Evolutionary conservation across 306 rosid genomes (phyloP).

Genomic region (Prosopis cineraria): DNA sequence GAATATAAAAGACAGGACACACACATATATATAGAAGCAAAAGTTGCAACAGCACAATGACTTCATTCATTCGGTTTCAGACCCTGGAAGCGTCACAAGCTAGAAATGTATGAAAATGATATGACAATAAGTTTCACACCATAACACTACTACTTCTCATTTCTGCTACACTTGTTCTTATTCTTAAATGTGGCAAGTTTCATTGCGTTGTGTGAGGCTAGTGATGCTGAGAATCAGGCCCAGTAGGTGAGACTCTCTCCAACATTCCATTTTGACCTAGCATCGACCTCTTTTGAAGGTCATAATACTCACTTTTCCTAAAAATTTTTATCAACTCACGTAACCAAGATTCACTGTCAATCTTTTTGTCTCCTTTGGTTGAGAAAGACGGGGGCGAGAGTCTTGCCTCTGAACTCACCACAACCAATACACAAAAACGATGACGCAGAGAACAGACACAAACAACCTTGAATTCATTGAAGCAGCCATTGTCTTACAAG

Average conservation of each 20-base stretch:
- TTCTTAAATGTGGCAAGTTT: not conserved
- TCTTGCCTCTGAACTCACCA: conserved; percentile 48
- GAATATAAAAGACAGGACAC: not conserved
- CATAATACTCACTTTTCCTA: not conserved
- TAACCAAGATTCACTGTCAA: conserved; percentile 35
- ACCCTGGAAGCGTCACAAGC: not conserved
- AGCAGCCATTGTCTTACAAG: conserved; percentile 31
- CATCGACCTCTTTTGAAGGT: conserved; percentile 36
- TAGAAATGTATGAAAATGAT: not conserved
- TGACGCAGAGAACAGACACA: conserved; percentile 29
- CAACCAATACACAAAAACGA: conserved; percentile 31
- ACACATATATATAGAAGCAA: not conserved
- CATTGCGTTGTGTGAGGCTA: conserved; percentile 6
- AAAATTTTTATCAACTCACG: conserved; percentile 26
- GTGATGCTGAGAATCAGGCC: conserved; percentile 70
- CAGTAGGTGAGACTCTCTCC: conserved; percentile 46
- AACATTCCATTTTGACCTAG: conserved; percentile 4
- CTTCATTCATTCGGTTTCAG: not conserved
- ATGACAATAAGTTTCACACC: not conserved
- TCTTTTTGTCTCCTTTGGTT: conserved; percentile 21
- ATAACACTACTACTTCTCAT: not conserved
- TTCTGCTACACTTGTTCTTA: not conserved
- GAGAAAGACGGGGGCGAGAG: conserved; percentile 4
- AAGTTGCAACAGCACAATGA: not conserved
- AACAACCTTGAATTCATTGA: conserved; percentile 27